A percentile compares a stretch with the other conserved stretches of the same genome.
phyloP scores from a whole-genome alignment of 805 yeast species.

The Candida rishiriensis region DNA sequence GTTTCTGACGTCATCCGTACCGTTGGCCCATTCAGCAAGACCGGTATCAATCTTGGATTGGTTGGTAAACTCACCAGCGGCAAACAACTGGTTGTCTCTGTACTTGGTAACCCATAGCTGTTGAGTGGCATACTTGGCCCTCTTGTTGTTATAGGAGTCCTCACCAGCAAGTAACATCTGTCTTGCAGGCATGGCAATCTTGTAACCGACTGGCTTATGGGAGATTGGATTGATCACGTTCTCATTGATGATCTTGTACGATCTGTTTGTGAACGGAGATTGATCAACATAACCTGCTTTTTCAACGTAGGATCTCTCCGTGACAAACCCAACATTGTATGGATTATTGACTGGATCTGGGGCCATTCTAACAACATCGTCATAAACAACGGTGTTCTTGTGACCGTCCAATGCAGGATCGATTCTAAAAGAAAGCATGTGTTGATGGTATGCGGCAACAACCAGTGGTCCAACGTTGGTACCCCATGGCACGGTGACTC shows the following conservation, averaged over 20 bases:
- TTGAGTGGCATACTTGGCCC: slow-evolving; percentile 76
- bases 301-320: slow-evolving; percentile 60
- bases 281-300: slow-evolving; percentile 70
- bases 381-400: slow-evolving; percentile 66
- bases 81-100: slow-evolving; percentile 64
- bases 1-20: slow-evolving; percentile 64
- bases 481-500: slow-evolving; percentile 65
- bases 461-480: slow-evolving; percentile 76
- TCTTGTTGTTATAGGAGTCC: slow-evolving; percentile 58
- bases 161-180: slow-evolving; percentile 70
- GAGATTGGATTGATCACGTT: slow-evolving; percentile 64
- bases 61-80: slow-evolving; percentile 85
- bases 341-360: slow-evolving; percentile 52
- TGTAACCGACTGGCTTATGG: slow-evolving; percentile 71
- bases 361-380: slow-evolving; percentile 63
- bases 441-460: slow-evolving; percentile 83
- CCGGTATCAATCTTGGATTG: slow-evolving; percentile 76
- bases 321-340: slow-evolving; percentile 64
- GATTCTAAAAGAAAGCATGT: slow-evolving; percentile 70
- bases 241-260: slow-evolving; percentile 73
- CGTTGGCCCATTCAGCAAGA: slow-evolving; percentile 65
- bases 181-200: slow-evolving; percentile 67
- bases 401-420: slow-evolving; percentile 84
- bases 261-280: slow-evolving; percentile 71
- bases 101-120: slow-evolving; percentile 83